Base-by-base conservation (phyloP, 331 rosid species). In the Telfairia occidentalis region DNA sequence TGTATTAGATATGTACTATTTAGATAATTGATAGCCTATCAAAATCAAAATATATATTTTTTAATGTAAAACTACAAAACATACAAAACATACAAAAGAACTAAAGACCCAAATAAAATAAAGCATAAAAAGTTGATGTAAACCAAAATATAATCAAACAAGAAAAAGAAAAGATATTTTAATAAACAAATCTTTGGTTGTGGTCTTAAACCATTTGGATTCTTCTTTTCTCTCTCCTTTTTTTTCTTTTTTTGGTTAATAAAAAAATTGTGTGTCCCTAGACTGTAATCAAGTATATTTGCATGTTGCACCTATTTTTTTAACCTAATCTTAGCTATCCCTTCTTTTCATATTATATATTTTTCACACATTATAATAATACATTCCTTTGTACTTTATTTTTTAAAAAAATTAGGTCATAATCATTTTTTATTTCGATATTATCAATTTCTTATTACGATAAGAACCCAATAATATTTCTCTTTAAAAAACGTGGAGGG, bases 291-390 rank as follows among this genome's bases (percentile, higher is more conserved):
- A 70, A 70, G 74, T 70, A 70, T 70, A 40, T n/a, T n/a, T 70
- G 57, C 74, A 70, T 70, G 74, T 70, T 70, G 57, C 57, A 45
- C 74, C 74, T 69, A 69, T 66, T 1, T 19, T 40, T 65, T 66
- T 66, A 67, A 42, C 74, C 74, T 46, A 42, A 45, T 28, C 75
- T 70, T 46, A 70, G 75, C 42, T 70, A 28, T 70, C 58, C 18
- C 38, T 43, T 69, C 48, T 28, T 46, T 70, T 70, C 37, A 67
- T 67, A 67, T 67, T 67, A 38, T 37, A 37, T 65, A 65, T 19
- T 38, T 54, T 21, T 37, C 71, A 35, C 38, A 1, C 2, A 12
- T 28, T 24, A 38, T 67, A 42, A 42, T 42, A 42, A 42, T 6
- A 42, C 52, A 23, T 40, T 67, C 73, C 53, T 40, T 21, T 23